A percentile compares a stretch with the other conserved stretches of the same genome.
phyloP scores from a whole-genome alignment of 2,329 filamentous ascomycete genomes.

The Xylogone sp. region DNA sequence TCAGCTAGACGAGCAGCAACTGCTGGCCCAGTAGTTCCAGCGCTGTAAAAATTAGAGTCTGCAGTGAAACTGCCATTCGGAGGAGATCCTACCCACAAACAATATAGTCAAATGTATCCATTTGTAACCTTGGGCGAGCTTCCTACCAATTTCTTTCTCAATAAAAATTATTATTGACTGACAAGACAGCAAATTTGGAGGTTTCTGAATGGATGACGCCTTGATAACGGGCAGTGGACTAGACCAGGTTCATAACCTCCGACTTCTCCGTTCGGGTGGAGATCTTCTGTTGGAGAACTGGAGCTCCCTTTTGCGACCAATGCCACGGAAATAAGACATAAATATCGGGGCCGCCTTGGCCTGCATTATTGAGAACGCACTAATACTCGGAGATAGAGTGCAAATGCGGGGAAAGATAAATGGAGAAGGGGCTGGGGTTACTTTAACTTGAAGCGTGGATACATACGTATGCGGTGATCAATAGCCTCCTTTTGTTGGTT shows the following conservation, averaged over 20 bases:
- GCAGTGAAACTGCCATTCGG: background rate
- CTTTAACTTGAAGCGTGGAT: background rate
- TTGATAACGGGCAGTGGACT: background rate
- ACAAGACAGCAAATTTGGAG: background rate
- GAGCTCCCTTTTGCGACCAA: background rate
- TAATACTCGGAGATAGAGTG: background rate
- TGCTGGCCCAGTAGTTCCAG: background rate
- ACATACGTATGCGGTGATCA: background rate
- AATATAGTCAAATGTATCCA: background rate
- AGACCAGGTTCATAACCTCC: background rate
- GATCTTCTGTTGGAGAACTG: background rate
- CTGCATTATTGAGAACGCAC: background rate
- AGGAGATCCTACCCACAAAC: background rate
- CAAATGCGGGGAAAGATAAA: background rate
- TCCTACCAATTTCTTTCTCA: no score
- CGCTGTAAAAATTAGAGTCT: background rate
- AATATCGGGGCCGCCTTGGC: background rate
- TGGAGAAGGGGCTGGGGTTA: background rate
- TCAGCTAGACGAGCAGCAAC: background rate
- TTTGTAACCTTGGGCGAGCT: background rate
- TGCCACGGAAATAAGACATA: background rate
- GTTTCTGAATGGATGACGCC: background rate
- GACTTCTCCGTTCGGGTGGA: background rate
- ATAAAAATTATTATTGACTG: no score
- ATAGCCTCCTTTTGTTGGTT: background rate